Base-by-base conservation (phyloP, 2,329 filamentous ascomycete species). In the Aspergillus amoenus region DNA sequence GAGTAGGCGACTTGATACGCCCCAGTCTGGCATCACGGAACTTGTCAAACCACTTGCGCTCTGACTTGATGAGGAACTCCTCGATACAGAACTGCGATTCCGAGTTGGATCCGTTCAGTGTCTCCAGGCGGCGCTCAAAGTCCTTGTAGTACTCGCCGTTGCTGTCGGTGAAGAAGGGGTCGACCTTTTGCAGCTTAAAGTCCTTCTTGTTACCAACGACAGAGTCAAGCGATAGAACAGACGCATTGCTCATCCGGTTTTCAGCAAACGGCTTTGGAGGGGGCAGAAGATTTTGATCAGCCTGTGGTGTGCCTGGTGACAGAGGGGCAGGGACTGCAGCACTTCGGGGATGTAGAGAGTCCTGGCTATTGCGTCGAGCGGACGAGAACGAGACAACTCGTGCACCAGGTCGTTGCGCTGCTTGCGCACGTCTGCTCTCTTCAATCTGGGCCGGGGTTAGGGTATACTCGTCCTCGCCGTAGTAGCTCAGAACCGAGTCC, bases 141-240 rank as follows among this genome's bases (percentile, higher is more conserved):
- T 75, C 78, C 58, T 77, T 77, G 61, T 83, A 85, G 68, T 85
- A 88, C 59, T 85, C 78, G 30, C 84, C 85, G 37, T 79, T 84
- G 46, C 81, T 81, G 66, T 88, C 86, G 4, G 82, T 88, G 73
- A 89, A 89, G 73, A 84, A 86, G 2, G 85, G 86, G 63, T 86
- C 84, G 0, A 88, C 83, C 55, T 87, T 85, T 66, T 88, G 86
- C n/a, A 88, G 78, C 59, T 83, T 81, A 66, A 30, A 30, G 27
- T 30, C 27, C 27, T 30, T 30, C 27, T 82, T 85, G 64, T 86
- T 81, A 52, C 81, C 83, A 17, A 84, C 83, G 24, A 87, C 78
- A 85, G 24, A 87, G 75, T 3, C 76, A 73, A 2, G 80, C 82
- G 44, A 73, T 70, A 58, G 71, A 76, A 58, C 73, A 75, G 39